Conservation (phyloP, 805 yeast species). For the Zygosaccharomyces gambellarensis region DNA sequence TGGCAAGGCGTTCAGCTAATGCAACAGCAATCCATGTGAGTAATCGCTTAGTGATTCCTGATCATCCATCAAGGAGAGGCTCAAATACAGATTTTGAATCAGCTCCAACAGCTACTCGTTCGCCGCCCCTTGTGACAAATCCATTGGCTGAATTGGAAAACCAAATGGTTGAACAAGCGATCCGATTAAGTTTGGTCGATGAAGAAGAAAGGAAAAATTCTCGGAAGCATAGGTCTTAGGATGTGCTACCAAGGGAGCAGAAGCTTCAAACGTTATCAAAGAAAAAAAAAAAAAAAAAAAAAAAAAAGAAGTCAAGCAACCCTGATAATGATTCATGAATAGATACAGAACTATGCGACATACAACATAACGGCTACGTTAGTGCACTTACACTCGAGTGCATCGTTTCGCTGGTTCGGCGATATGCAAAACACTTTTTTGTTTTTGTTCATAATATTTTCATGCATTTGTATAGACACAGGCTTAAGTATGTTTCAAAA, state of each 20-base stretch:
- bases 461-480: not conserved
- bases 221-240: not conserved
- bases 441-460: not conserved
- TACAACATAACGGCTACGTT: too few relatives aligned
- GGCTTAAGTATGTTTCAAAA: not conserved
- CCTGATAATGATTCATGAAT: too few relatives aligned
- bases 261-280: not conserved
- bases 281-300: not conserved
- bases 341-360: too few relatives aligned
- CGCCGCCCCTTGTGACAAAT: conserved; percentile 15
- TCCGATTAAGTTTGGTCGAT: conserved; percentile 66
- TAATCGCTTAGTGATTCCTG: conserved; percentile 52
- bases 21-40: conserved; percentile 93
- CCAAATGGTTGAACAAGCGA: conserved; percentile 79
- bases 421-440: not conserved
- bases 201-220: conserved; percentile 9
- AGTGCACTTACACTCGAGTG: not conserved
- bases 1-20: conserved; percentile 86
- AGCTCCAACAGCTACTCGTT: conserved; percentile 16
- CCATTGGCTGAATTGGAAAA: conserved; percentile 50
- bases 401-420: conserved; percentile 1
- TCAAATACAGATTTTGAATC: conserved; percentile 13
- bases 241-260: not conserved
- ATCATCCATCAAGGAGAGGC: conserved; percentile 26
- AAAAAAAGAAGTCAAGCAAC: not conserved